A percentile compares a stretch with the other conserved stretches of the same genome.
phyloP scores from a whole-genome alignment of 257 asterid species.

The Anisodus tanguticus region DNA sequence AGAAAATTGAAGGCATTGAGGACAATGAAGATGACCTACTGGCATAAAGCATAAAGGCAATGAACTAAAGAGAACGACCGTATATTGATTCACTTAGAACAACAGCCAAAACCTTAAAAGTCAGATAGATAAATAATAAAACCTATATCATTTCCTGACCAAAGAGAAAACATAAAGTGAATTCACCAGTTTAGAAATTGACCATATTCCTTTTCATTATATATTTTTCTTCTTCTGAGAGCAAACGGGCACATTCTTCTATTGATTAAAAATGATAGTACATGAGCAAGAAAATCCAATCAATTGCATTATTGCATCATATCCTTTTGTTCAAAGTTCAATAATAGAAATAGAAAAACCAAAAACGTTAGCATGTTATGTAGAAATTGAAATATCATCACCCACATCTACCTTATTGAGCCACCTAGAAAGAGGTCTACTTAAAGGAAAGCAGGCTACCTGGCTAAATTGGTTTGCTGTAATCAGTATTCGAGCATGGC shows the following conservation, averaged over 20 bases:
- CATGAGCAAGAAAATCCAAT: neutral
- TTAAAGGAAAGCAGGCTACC: conserved; percentile 44
- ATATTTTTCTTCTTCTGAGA: neutral
- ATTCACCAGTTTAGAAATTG: neutral
- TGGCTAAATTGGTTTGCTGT: conserved; percentile 88
- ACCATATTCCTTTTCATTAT: conserved; percentile 14
- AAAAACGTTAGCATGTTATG: neutral
- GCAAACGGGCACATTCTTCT: neutral
- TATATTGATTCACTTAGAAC: neutral
- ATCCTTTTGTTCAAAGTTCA: conserved; percentile 20
- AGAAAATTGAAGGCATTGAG: conserved; percentile 11
- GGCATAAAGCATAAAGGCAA: neutral
- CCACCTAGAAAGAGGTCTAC: conserved; percentile 21
- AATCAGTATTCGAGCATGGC: conserved; percentile 91
- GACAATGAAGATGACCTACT: conserved; percentile 9
- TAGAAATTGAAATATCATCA: neutral
- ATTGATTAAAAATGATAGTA: neutral
- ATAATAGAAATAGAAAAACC: neutral
- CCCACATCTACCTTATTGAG: neutral
- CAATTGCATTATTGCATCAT: neutral
- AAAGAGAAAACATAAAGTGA: neutral
- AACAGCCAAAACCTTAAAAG: conserved; percentile 3
- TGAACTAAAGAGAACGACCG: neutral
- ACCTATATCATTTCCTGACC: conserved; percentile 16
- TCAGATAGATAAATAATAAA: neutral